These are phyloP conservation scores for Cyanidium caldarium DNA, from an alignment of 23 red algal genomes.

Conservation along the genomic window DNA sequence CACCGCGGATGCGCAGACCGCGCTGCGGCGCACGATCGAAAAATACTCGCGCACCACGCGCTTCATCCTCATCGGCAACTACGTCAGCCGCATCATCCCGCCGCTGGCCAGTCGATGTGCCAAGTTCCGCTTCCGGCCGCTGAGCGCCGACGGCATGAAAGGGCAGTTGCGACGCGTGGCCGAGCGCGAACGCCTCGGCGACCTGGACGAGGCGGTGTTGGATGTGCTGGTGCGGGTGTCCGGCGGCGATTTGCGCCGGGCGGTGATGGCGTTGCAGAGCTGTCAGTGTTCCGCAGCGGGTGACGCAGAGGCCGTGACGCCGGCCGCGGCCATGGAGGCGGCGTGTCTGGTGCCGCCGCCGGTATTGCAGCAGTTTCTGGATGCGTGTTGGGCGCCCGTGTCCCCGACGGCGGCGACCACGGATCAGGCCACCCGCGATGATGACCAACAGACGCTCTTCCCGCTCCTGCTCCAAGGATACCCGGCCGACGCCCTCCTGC, in stretches of 20 bases:
- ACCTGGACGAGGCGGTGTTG: constrained; percentile 12
- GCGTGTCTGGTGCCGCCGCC: constrained; percentile 47
- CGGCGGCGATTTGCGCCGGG: constrained; percentile 58
- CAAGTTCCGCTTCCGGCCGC: constrained; percentile 74
- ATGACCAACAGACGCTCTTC: constrained; percentile 19
- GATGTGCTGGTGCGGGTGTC: constrained; percentile 20
- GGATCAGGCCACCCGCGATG: constrained; percentile 3
- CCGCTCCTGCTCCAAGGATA: constrained; percentile 44
- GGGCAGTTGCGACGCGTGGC: constrained; percentile 20
- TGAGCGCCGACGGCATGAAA: constrained; percentile 26
- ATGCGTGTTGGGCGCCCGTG: too few relatives aligned
- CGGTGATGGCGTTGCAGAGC: constrained; percentile 69
- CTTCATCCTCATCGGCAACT: constrained; percentile 93
- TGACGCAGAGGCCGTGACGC: constrained; percentile 6
- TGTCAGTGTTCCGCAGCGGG: constrained; percentile 8
- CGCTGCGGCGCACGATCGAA: constrained; percentile 90
- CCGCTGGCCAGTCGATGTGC: constrained; percentile 83
- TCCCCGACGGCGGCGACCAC: background rate
- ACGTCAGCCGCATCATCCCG: constrained; percentile 67
- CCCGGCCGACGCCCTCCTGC: constrained; percentile 34
- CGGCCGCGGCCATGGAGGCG: constrained; percentile 30
- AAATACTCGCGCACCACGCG: constrained; percentile 48
- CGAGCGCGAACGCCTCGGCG: constrained; percentile 18
- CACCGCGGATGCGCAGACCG: constrained; percentile 90
- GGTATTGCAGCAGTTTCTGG: constrained; percentile 40